Base-by-base conservation (phyloP, 2,329 filamentous ascomycete genomes). In the Xylaria sp. region DNA sequence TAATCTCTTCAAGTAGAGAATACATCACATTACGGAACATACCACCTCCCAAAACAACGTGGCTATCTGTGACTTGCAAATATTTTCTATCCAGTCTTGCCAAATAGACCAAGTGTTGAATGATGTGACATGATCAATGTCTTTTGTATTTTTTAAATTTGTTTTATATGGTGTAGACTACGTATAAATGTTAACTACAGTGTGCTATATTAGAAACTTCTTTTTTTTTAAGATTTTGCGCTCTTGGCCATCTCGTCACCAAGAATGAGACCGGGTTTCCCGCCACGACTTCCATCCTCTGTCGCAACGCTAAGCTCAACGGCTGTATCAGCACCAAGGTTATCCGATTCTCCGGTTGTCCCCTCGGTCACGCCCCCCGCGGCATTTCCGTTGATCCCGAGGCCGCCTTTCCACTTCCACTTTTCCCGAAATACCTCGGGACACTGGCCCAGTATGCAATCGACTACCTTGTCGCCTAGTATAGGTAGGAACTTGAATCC, bases 401-500 rank as follows among this genome's bases (percentile, higher is more conserved):
- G 58, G 32, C 61, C 18, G 9, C 58, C 68, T 84, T 89, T 93
- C 84, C 91, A 92, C 35, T 84, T 84, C 87, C 87, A 89, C 75
- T 88, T 88, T 1, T 80, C 77, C 44, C 81, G 81, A 73, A 93
- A 87, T 61, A 86, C 85, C 3, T 81, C 76, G 0, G 82, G 81
- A 16, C 83, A 82, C 6, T 80, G 71, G 44, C 83, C 78, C 64
- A 84, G 76, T 65, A 91, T 80, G 65, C 85, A 85, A 71, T 89
- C 88, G 1, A 85, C 84, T 40, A 91, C 83, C 75, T 87, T 87
- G 35, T 89, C 86, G 9, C 90, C 90, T 13, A 92, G 80, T 5
- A 91, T 85, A 0, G 90, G 90, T 64, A 92, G 78, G 78, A 92
- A 92, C 78, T 92, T 92, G 83, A 90, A 92, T 5, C 81, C 90